Evolutionary conservation across 805 yeast genomes (phyloP), one percentile per base, ranked within the genome.

Genomic region (Starmerella gropengiesseri): DNA sequence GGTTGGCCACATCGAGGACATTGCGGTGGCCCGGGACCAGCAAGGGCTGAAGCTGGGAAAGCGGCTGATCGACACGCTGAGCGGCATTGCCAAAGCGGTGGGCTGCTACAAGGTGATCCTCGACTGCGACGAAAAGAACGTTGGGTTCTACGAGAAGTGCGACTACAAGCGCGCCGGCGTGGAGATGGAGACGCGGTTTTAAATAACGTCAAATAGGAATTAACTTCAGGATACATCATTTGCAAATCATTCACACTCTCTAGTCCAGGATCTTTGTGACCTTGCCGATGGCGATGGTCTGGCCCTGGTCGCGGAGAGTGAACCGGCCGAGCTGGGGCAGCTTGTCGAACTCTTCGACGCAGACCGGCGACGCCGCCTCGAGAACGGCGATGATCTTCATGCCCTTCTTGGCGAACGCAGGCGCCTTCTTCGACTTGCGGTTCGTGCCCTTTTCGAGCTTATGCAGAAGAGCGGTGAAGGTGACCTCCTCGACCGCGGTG

Each of bases 341-440:
- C 60, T 84, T 93, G 54, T 71, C 78, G 63, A 81, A 91, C 35
- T 93, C 79, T 69, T 91, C 99, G 40, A 89, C 79, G 70, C 97
- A 91, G 29, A 91, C 83, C 19, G 95, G 89, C 55, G 77, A 86
- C 35, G 77, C 69, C 14, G 86, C 70, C 67, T 87, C 95, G 58
- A 91, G 70, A 33, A 81, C 75, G 26, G 96, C 98, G 62, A 91
- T 87, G 55, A 91, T 76, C 77, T 85, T 89, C 97, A 89, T 89
- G 58, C 98, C 98, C 74, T 84, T 83, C 68, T 89, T 91, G 51
- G 97, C 99, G 64, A 86, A 91, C 40, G 96, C 94, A 48, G 98
- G 98, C 26, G 98, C 83, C 64, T 83, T 86, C 74, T 86, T 91
- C 48, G 95, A 83, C 65, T 78, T 82, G 70, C 95, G 81, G 74